A percentile compares a stretch with the other conserved stretches of the same genome.
Evolutionary conservation across 305 asterid species (phyloP).

Genomic region (Solanum hybrid): DNA sequence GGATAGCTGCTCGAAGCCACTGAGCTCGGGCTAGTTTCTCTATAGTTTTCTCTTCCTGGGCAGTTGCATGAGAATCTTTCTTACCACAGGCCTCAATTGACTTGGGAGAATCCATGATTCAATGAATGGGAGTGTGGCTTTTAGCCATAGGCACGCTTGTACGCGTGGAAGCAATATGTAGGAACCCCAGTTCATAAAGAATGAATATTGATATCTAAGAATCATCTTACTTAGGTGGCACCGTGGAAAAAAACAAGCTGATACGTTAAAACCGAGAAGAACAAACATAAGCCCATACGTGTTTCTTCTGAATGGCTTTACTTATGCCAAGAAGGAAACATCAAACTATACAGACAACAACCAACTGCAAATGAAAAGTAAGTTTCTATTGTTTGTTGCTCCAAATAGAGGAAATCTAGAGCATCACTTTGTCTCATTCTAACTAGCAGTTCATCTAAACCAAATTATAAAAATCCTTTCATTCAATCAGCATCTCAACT

Average conservation of each 20-base stretch:
- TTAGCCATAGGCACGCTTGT: constrained; percentile 15
- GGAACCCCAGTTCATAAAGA: neutral
- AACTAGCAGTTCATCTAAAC: neutral
- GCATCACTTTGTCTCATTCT: neutral
- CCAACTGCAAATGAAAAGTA: neutral
- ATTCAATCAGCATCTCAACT: neutral
- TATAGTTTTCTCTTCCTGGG: constrained; percentile 11
- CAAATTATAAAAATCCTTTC: neutral
- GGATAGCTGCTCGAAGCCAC: constrained; percentile 64
- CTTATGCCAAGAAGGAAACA: neutral
- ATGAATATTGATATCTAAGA: neutral
- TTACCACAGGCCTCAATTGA: constrained; percentile 12
- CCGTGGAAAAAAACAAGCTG: constrained; percentile 8
- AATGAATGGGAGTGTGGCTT: constrained; percentile 33
- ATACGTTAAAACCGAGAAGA: constrained; percentile 20
- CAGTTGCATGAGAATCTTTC: constrained; percentile 7
- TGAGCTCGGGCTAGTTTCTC: constrained; percentile 31
- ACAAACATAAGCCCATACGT: neutral
- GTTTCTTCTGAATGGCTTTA: neutral
- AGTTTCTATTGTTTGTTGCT: neutral
- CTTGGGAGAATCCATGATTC: constrained; percentile 5
- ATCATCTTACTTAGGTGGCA: constrained; percentile 21
- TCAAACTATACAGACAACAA: neutral
- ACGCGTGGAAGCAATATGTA: constrained; percentile 6
- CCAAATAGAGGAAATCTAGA: neutral